Conservation (phyloP, 495 filamentous ascomycete species). For the Tuber borchii region DNA sequence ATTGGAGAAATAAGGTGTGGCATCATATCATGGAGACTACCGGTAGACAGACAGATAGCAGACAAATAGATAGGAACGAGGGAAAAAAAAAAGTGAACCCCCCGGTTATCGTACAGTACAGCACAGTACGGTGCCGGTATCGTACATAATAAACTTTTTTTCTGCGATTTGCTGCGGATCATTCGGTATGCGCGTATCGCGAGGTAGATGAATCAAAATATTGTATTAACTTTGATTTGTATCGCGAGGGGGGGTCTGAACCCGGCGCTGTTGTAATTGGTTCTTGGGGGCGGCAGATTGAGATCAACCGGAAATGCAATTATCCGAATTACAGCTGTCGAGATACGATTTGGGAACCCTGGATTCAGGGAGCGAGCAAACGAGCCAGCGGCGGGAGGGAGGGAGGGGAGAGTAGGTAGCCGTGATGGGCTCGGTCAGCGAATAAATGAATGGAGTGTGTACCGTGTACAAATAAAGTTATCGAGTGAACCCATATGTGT, state of each 20-base stretch:
- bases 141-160: too few species aligned
- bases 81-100: too few species aligned
- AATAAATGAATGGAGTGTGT: neutral
- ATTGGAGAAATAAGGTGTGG: too few species aligned
- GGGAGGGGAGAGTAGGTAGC: neutral
- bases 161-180: neutral
- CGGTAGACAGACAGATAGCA: too few species aligned
- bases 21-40: too few species aligned
- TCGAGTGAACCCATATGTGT: neutral
- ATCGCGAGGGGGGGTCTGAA: neutral
- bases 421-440: neutral
- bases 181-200: neutral
- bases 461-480: neutral
- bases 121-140: too few species aligned
- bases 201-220: too few species aligned
- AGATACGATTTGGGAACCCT: constrained; percentile 2
- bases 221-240: too few species aligned
- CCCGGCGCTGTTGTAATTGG: neutral
- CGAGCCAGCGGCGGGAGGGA: neutral
- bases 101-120: too few species aligned
- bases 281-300: neutral
- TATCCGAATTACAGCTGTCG: constrained; percentile 2
- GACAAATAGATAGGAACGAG: too few species aligned
- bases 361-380: neutral
- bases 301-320: neutral